phyloP scores from a whole-genome alignment of 805 yeast species.

The Nakazawaea ishiwadae region DNA sequence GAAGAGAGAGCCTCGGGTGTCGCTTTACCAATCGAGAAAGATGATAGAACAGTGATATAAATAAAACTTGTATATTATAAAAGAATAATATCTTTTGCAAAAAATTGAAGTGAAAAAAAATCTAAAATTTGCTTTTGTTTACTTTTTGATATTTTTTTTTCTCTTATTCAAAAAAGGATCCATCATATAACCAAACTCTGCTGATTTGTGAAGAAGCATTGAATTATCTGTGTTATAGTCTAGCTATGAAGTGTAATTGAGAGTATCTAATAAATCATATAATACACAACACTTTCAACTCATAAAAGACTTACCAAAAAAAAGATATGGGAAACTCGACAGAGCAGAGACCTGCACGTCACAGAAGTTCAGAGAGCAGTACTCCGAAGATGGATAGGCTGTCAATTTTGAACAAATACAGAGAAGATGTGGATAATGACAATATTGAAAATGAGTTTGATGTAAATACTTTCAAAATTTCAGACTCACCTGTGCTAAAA shows the following conservation, averaged over 20 bases:
- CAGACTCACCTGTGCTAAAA: slow-evolving; percentile 5
- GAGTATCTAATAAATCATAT: too few species aligned
- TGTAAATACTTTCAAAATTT: background rate
- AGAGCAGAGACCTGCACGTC: background rate
- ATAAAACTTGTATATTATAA: background rate
- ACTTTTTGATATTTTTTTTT: background rate
- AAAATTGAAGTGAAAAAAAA: too few species aligned
- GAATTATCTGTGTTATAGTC: too few species aligned
- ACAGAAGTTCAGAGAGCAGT: background rate
- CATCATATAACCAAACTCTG: too few species aligned
- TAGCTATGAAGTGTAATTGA: too few species aligned
- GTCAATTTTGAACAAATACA: slow-evolving; percentile 1
- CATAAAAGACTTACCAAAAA: too few species aligned
- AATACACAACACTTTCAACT: too few species aligned
- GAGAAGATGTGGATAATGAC: slow-evolving; percentile 1
- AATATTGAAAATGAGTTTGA: slow-evolving; percentile 9
- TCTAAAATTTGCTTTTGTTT: background rate
- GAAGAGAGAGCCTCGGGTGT: slow-evolving; percentile 20
- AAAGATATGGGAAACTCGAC: background rate
- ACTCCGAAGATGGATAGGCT: background rate
- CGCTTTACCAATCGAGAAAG: slow-evolving; percentile 5
- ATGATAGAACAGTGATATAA: background rate
- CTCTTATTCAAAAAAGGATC: too few species aligned
- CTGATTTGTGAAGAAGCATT: too few species aligned
- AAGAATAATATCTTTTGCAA: too few species aligned